Base-by-base conservation (phyloP, 345 rosid genomes). In the Populus davidiana region DNA sequence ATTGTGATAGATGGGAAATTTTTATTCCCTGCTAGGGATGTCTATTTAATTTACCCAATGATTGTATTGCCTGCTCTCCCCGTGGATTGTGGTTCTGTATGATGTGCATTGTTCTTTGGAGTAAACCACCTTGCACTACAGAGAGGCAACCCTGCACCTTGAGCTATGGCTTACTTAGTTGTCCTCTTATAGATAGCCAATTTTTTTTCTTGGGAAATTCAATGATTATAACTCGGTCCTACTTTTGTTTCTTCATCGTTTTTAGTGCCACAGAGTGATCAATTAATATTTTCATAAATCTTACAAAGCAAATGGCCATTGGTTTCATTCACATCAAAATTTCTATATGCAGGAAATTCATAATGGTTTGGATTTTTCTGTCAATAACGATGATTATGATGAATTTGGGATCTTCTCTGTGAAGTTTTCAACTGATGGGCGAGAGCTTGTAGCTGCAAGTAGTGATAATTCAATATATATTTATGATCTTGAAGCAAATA, bases 361-460 rank as follows among this genome's bases (percentile, higher is more conserved):
- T 77, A 86, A 91, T 21, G 88, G 91, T 31, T 82, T 91, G 75
- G 86, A 89, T 68, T 87, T 89, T 75, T 79, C 91, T 50, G 36
- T 3, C 41, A 67, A 74, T 66, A 80, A 85, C 29, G 78, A 82
- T 25, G 89, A 79, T 27, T 44, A 74, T 39, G 83, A 75, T 62
- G 84, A 69, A 27, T 69, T 83, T 72, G 83, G 88, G 33, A 86
- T 91, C 65, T 89, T 89, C 84, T 91, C 92, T 10, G 83, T 91
- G 16, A 91, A 91, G 81, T 91, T 89, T 79, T 91, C 94, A 39
- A 87, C 81, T 20, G 94, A 89, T 86, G 94, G 94, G 23, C 82
- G 83, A 72, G 94, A 91, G 76, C 88, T 91, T 76, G 90, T 91
- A 2, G 94, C 94, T 72, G 88, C 83, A 43, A 83, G 86, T 33